These are phyloP conservation scores for Piper longum DNA, from an alignment of 164 flowering plant species.

Conservation along the genomic window DNA sequence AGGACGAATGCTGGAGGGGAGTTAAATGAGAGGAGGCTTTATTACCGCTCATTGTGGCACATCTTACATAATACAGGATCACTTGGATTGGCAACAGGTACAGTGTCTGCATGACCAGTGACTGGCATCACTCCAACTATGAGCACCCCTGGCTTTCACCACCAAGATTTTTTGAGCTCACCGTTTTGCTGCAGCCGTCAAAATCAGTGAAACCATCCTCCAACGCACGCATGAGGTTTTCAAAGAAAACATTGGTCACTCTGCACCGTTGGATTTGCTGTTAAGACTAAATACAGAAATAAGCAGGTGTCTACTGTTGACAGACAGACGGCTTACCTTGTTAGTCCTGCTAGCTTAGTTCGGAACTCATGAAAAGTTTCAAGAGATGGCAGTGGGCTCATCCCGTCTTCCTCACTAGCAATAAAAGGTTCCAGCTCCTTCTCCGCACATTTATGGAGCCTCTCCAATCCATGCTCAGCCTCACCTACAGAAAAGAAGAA, in stretches of 20 bases:
- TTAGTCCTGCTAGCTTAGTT: slow-evolving; percentile 57
- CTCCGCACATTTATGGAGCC: slow-evolving; percentile 81
- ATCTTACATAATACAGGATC: too few relatives aligned
- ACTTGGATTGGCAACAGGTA: too few relatives aligned
- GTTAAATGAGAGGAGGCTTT: too few relatives aligned
- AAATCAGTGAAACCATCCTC: slow-evolving; percentile 84
- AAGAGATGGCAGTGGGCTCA: slow-evolving; percentile 8
- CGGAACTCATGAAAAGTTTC: slow-evolving; percentile 54
- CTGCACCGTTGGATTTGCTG: slow-evolving; percentile 12
- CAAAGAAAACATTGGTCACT: slow-evolving; percentile 79
- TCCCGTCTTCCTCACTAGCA: slow-evolving; percentile 16
- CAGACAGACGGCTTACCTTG: slow-evolving; percentile 22
- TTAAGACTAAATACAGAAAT: neutral
- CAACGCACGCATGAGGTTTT: slow-evolving; percentile 65
- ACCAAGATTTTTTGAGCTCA: too few relatives aligned
- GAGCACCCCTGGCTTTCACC: too few relatives aligned
- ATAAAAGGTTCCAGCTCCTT: slow-evolving; percentile 50
- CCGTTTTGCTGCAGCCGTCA: slow-evolving; percentile 9
- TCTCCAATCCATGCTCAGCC: slow-evolving; percentile 74
- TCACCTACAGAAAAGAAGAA: slow-evolving; percentile 31
- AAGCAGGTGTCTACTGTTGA: too few relatives aligned
- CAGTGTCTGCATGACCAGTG: too few relatives aligned
- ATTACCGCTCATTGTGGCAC: too few relatives aligned
- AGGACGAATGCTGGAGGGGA: too few relatives aligned
- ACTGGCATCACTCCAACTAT: too few relatives aligned